These are phyloP conservation scores for Cyclotella cryptica DNA, from an alignment of 108 stramenopile genomes.

Conservation along the genomic window DNA sequence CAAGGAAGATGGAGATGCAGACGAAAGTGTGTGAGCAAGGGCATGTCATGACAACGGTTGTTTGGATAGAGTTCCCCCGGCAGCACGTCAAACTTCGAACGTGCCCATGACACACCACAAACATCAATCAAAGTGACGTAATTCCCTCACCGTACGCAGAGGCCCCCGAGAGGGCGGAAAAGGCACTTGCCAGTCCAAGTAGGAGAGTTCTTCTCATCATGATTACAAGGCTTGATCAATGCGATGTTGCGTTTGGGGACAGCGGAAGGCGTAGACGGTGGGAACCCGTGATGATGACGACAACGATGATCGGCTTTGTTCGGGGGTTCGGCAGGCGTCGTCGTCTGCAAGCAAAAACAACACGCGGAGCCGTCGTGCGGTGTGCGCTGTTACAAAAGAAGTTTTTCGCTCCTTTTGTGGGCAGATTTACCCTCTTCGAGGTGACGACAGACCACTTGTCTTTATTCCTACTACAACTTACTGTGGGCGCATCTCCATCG, in stretches of 20 bases:
- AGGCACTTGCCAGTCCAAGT: constrained; percentile 34
- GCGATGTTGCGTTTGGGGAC: background rate
- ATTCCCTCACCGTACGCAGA: constrained; percentile 52
- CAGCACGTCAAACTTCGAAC: background rate
- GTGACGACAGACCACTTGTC: background rate
- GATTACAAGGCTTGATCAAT: background rate
- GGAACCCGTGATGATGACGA: background rate
- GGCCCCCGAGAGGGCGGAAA: constrained; percentile 33
- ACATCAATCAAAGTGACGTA: background rate
- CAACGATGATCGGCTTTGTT: background rate
- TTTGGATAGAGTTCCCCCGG: background rate
- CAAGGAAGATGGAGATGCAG: background rate
- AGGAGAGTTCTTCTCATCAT: constrained; percentile 41
- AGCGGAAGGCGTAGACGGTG: background rate
- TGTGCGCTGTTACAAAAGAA: too few relatives aligned
- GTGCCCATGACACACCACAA: background rate
- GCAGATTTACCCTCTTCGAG: background rate
- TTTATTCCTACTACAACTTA: too few relatives aligned
- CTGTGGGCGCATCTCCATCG: too few relatives aligned
- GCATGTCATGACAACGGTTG: background rate
- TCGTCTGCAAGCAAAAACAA: too few relatives aligned
- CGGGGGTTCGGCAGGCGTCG: background rate
- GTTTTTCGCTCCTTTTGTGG: too few relatives aligned
- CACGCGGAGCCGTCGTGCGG: too few relatives aligned
- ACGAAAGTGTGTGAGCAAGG: background rate